Evolutionary conservation across 345 rosid species (phyloP).

Genomic region (Citrus glauca): DNA sequence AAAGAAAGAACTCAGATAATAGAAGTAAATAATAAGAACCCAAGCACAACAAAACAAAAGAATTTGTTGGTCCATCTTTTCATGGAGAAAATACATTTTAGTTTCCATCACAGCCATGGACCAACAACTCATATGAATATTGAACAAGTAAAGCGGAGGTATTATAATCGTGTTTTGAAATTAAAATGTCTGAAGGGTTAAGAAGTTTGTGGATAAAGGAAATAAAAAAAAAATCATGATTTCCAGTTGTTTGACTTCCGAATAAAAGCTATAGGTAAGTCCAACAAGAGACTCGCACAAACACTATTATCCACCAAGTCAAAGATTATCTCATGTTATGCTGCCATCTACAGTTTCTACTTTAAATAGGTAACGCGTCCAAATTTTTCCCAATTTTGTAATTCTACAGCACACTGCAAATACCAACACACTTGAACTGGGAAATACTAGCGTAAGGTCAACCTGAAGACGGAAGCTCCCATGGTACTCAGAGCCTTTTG

Average conservation of each 20-base stretch:
- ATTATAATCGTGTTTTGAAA: background rate
- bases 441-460: background rate
- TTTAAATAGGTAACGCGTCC: background rate
- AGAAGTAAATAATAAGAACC: background rate
- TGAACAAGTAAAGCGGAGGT: background rate
- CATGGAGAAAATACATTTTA: background rate
- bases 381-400: background rate
- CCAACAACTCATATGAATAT: background rate
- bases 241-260: background rate
- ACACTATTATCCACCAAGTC: background rate
- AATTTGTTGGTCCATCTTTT: background rate
- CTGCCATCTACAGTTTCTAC: background rate
- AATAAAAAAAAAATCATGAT: background rate
- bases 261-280: background rate
- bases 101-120: background rate
- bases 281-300: background rate
- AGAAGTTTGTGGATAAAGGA: background rate
- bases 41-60: background rate
- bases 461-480: slow-evolving; percentile 99
- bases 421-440: background rate
- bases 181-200: background rate
- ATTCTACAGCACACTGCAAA: background rate
- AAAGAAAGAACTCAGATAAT: background rate
- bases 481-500: slow-evolving; percentile 77
- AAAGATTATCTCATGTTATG: background rate